Evolutionary conservation across 2,329 filamentous ascomycete species (phyloP), one percentile per base, ranked within the genome.

Genomic region (Talaromyces sp.): DNA sequence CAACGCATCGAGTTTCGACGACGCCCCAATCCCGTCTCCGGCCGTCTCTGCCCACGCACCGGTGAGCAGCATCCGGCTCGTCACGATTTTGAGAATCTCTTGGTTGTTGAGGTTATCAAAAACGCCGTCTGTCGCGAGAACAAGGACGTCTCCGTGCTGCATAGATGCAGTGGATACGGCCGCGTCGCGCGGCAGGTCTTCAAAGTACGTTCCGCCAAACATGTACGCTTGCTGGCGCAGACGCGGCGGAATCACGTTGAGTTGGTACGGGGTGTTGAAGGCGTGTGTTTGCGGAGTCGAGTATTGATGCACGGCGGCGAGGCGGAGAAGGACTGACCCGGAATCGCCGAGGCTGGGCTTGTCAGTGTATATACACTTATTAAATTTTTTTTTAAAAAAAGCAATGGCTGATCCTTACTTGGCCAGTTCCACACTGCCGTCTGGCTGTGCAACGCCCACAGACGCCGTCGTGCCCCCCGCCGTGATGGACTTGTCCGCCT

Each of bases 231-330:
- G 90, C 24, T 86, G 85, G 60, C 91, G 84, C 76, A 96, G 88
- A 67, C 84, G 86, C 3, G 89, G 85, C 0, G 95, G 93, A 8
- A 97, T 88, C 58, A 96, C 87, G 58, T 91, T 93, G 46, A 99
- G 84, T 75, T 99, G 95, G 71, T 90, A 99, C 0, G 95, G 95
- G 0, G 95, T 98, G 76, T 99, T 99, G 83, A 99, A 99, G 50
- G 89, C 92, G 74, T 99, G 95, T 0, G 92, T 97, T 76, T 99
- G 95, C 26, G 91, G 89, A 54, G 87, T 84, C 1, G 92, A 96
- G 70, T 87, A 88, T 59, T 89, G 85, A 73, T 95, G 89, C 32
- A 99, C 90, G 14, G 89, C 91, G 66, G 93, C 96, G 27, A 91
- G 84, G 14, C 92, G 87, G 62, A 98, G 81, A 63, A 96, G 89